A percentile compares a stretch with the other conserved stretches of the same genome.
These are phyloP conservation scores for Plasmodium gallinaceum DNA, from an alignment of 169 alveolate species.

Conservation along the genomic window DNA sequence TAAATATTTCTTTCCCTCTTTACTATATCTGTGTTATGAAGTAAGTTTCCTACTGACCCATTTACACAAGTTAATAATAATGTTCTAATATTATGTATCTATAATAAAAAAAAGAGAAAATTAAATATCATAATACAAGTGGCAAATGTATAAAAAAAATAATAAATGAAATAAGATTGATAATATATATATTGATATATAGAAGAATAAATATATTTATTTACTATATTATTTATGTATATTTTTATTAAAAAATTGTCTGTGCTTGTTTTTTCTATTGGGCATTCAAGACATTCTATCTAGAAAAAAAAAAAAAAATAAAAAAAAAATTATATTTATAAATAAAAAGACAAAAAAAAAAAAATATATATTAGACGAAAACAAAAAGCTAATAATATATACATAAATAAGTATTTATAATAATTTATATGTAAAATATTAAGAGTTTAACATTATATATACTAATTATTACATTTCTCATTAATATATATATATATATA, in stretches of 20 bases:
- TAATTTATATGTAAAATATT: too few relatives aligned
- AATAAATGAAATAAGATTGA: not conserved
- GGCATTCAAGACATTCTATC: slow-evolving; percentile 77
- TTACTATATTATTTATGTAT: slow-evolving; percentile 66
- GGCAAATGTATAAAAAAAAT: not conserved
- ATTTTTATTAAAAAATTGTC: slow-evolving; percentile 67
- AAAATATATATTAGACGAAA: not conserved
- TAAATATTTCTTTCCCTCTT: slow-evolving; percentile 12
- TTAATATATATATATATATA: not conserved
- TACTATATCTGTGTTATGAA: slow-evolving; percentile 57
- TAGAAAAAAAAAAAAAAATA: slow-evolving; percentile 7
- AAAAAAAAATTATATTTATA: not conserved
- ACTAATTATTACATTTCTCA: not conserved
- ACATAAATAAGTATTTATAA: not conserved
- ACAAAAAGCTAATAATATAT: not conserved
- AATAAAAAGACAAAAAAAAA: slow-evolving; percentile 8
- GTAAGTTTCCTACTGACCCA: slow-evolving; percentile 63
- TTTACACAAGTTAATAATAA: slow-evolving; percentile 34
- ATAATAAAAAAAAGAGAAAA: not conserved
- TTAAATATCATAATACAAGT: not conserved
- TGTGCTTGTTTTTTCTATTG: slow-evolving; percentile 66
- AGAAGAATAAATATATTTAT: not conserved
- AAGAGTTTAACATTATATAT: not conserved
- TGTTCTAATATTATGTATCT: slow-evolving; percentile 69
- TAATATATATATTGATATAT: not conserved